Base-by-base conservation (phyloP, 1,284 basidiomycete species). In the Austroboletus niveus region DNA sequence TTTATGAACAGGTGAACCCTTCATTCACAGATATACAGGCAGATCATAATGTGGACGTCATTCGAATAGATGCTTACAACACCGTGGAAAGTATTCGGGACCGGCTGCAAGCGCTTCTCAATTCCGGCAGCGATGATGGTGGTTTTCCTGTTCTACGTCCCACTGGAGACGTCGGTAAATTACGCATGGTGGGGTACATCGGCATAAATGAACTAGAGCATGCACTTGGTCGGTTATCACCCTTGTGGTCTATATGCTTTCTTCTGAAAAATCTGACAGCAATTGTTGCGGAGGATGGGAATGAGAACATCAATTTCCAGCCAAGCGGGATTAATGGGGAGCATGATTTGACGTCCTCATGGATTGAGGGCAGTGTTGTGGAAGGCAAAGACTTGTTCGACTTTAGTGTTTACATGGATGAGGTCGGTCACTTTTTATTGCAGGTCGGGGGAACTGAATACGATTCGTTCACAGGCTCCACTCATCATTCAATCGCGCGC, bases 131-230 rank as follows among this genome's bases (percentile, higher is more conserved):
- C 47, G 81, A 85, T n/a, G 94, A 96, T 65, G 79, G 85, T 36
- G 95, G 94, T 2, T 94, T 99, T 71, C 95, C 95, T 0, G 88
- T 98, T 52, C 67, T 95, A 45, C 71, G 76, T 57, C 70, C 59
- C 24, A 78, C 73, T 64, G 56, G 52, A 9, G 66, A 79, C 45
- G 72, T 72, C 6, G 72, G 76, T 22, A 77, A 80, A 34, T 58
- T 79, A 58, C 80, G 89, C 39, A 80, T 97, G 76, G 80, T 93
- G n/a, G 96, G 94, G 4, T 96, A 95, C 69, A 89, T 98, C 55
- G 93, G 94, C 0, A 83, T 87, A 32, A 93, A 87, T 64, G 96
- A 98, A 69, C 79, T 99, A 29, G 94, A 97, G 63, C 93, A 98
- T 69, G 94, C 92, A 4, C 73, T 97, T n/a, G 81, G 93, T 94